These are phyloP conservation scores for Hypoxylon sp. DNA, from an alignment of 2,329 filamentous ascomycete genomes.

Conservation along the genomic window DNA sequence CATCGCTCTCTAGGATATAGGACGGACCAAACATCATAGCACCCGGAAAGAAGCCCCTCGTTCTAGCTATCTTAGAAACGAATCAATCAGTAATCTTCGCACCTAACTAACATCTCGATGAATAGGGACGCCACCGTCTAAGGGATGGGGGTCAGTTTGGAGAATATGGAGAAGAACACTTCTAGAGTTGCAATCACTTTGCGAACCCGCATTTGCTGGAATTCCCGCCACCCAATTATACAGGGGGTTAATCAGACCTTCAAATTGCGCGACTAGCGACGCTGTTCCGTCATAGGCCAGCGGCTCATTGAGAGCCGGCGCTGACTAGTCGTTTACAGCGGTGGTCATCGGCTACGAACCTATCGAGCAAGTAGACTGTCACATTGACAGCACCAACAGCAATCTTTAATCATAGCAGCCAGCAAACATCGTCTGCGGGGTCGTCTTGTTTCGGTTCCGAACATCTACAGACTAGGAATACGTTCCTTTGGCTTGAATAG, in stretches of 20 bases:
- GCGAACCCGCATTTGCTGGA: conserved; percentile 25
- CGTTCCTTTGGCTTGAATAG: not conserved
- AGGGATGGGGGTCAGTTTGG: conserved; percentile 7
- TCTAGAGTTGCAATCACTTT: conserved; percentile 32
- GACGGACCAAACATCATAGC: conserved; percentile 1
- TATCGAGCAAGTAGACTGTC: not conserved
- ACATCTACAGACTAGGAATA: not conserved
- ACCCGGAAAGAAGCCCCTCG: conserved; percentile 23
- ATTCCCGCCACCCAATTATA: conserved; percentile 22
- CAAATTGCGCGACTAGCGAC: conserved; percentile 5
- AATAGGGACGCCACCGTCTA: conserved; percentile 9
- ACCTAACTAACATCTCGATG: conserved; percentile 22
- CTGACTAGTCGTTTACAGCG: conserved; percentile 1
- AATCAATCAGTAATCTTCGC: conserved; percentile 39
- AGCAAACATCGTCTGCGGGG: not conserved
- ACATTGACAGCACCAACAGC: not conserved
- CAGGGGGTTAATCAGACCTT: not conserved
- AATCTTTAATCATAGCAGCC: not conserved
- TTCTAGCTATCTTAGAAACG: conserved; percentile 38
- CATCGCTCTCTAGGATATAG: conserved; percentile 6
- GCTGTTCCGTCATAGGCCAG: conserved; percentile 11
- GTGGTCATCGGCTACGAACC: conserved; percentile 16
- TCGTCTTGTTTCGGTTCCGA: not conserved
- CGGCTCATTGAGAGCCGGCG: conserved; percentile 15
- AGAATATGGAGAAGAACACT: conserved; percentile 21